These are phyloP conservation scores for Picocystis sp. DNA, from an alignment of 163 green algal genomes.

Conservation along the genomic window DNA sequence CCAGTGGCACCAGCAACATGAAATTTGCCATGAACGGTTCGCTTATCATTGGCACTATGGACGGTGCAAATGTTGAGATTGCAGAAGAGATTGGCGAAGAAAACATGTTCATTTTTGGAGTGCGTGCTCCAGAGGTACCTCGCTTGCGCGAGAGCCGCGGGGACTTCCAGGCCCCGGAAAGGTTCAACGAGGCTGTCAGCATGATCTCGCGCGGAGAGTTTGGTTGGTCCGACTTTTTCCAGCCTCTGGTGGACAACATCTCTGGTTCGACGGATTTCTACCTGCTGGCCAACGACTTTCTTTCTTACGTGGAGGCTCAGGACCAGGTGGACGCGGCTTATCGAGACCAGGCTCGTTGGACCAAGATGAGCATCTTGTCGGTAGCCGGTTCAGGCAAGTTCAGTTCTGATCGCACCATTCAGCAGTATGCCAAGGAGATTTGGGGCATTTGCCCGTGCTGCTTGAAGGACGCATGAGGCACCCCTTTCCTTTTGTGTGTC, in stretches of 20 bases:
- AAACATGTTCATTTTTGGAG: slow-evolving; percentile 99
- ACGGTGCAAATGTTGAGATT: slow-evolving; percentile 97
- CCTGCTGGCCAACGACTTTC: slow-evolving; percentile 94
- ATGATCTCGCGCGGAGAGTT: slow-evolving; percentile 75
- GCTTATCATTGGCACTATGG: slow-evolving; percentile 96
- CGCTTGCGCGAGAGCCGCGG: slow-evolving; percentile 47
- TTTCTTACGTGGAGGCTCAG: slow-evolving; percentile 68
- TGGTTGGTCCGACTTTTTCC: slow-evolving; percentile 91
- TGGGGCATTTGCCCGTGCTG: slow-evolving; percentile 30
- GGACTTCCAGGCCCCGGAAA: slow-evolving; percentile 27
- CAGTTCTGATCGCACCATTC: slow-evolving; percentile 88
- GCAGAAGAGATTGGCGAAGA: slow-evolving; percentile 76
- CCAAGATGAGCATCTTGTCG: slow-evolving; percentile 76
- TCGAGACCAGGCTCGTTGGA: slow-evolving; percentile 63
- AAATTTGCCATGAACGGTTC: slow-evolving; percentile 98
- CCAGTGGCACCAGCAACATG: slow-evolving; percentile 92
- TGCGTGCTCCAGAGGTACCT: slow-evolving; percentile 45
- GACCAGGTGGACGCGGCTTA: slow-evolving; percentile 59
- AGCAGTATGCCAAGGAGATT: slow-evolving; percentile 69
- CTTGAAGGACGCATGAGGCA: slow-evolving; percentile 2
- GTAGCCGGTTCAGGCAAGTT: slow-evolving; percentile 80
- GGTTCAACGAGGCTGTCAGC: slow-evolving; percentile 61
- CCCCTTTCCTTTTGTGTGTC: background rate
- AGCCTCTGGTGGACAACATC: slow-evolving; percentile 56
- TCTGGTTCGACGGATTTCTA: slow-evolving; percentile 82